Percentiles rank a stretch among this genome's conserved stretches.
These are phyloP conservation scores for Capsicum baccatum DNA, from an alignment of 257 asterid species.

Conservation along the genomic window DNA sequence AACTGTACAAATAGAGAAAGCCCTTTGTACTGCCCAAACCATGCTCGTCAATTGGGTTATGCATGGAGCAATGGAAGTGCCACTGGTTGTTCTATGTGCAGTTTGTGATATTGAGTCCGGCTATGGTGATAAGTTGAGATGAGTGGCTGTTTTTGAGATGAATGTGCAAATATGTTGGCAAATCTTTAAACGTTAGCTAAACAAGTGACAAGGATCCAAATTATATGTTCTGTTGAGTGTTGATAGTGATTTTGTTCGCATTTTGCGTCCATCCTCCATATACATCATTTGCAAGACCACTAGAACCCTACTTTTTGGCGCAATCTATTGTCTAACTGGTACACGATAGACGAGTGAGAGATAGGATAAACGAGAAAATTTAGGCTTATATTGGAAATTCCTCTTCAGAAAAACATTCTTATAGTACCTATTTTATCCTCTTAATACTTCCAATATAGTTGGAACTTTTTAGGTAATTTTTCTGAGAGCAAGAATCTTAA, in stretches of 20 bases:
- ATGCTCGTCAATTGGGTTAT: neutral
- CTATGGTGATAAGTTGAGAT: neutral
- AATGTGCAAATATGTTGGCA: neutral
- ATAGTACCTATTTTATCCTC: too few relatives aligned
- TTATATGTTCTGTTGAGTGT: neutral
- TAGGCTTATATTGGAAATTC: too few relatives aligned
- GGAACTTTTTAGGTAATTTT: too few relatives aligned
- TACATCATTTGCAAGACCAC: neutral
- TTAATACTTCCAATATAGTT: too few relatives aligned
- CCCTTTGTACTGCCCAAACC: neutral
- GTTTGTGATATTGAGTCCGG: neutral
- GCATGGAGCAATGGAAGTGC: neutral
- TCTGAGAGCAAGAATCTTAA: too few relatives aligned
- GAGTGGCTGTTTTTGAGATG: constrained; percentile 17
- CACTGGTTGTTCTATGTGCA: neutral
- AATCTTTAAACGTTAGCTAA: neutral
- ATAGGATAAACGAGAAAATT: too few relatives aligned
- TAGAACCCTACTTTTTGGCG: neutral
- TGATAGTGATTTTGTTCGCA: neutral
- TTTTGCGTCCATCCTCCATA: neutral
- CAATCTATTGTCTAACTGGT: neutral
- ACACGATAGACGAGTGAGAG: neutral
- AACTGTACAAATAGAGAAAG: neutral
- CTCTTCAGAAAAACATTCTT: too few relatives aligned
- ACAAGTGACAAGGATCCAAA: neutral